Base-by-base conservation (phyloP, 352 stramenopile species). In the Phytophthora cactorum region DNA sequence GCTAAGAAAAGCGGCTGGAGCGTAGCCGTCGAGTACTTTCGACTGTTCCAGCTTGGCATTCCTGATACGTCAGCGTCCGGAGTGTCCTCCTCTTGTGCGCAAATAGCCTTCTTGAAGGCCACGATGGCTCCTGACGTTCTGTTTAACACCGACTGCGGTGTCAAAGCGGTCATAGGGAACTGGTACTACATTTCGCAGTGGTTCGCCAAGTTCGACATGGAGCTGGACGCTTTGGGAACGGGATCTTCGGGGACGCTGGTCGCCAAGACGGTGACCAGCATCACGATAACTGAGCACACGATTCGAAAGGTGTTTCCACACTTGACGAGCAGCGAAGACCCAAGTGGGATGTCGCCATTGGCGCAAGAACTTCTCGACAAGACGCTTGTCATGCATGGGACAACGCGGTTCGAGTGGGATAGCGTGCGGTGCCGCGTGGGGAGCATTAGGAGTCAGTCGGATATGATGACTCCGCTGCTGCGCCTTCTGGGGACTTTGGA, bases 21-120 rank as follows among this genome's bases (percentile, higher is more conserved):
- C 17, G 44, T 61, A 7, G 63, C 15, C 3, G 50, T 58, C 12
- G 57, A 71, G 34, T 71, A 66, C 56, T 71, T 62, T 39, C 63
- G 56, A 5, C 50, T 66, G 5, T 71, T 66, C 10, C 63, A 54
- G 14, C 58, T 50, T 28, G 63, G 63, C 10, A 22, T 62, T 4
- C 49, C 31, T 0, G 36, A 46, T 12, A 46, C 29, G 6, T 29
- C 49, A 10, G 44, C 28, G 15, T 0, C 22, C 6, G n/a, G 31
- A 12, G n/a, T 15, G 4, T 10, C 17, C 14, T 25, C 28, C 7
- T 22, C 4, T 39, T n/a, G 10, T 47, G 15, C 46, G 15, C 62
- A 69, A 28, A 25, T 41, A 4, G 45, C 53, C 5, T 72, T 72
- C 22, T 45, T 72, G 6, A 28, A 11, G 3, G n/a, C 10, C 3